A percentile compares a stretch with the other conserved stretches of the same genome.
Evolutionary conservation across 805 yeast genomes (phyloP).

Genomic region (Candida dajiaensis): DNA sequence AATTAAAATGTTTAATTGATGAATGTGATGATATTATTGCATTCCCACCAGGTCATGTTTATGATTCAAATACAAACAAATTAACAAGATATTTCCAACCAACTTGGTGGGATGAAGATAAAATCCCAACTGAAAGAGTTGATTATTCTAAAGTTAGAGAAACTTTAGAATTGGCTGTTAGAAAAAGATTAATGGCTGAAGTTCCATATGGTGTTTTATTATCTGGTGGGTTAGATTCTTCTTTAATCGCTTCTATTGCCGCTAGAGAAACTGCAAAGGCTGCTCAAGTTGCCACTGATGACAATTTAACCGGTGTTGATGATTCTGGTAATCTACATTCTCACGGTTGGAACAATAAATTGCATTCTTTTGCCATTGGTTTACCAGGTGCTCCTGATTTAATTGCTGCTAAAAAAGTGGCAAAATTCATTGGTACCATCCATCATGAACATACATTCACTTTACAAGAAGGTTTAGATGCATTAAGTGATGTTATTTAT

Average conservation of each 20-base stretch:
- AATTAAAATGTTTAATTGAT: conserved; percentile 87
- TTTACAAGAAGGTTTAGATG: conserved; percentile 93
- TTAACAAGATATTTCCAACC: conserved; percentile 87
- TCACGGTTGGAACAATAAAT: conserved; percentile 68
- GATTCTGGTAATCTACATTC: conserved; percentile 77
- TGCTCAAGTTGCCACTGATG: conserved; percentile 35
- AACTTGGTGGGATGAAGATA: conserved; percentile 84
- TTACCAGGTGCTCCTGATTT: conserved; percentile 97
- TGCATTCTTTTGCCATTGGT: conserved; percentile 97
- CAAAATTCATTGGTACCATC: conserved; percentile 89
- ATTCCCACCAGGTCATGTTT: conserved; percentile 98
- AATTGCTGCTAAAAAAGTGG: conserved; percentile 93
- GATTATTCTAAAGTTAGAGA: conserved; percentile 71
- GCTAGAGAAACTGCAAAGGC: conserved; percentile 92
- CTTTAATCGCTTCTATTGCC: conserved; percentile 94
- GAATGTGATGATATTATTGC: conserved; percentile 91
- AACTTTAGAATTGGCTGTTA: conserved; percentile 85
- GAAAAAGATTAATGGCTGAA: conserved; percentile 99
- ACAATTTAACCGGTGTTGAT: conserved; percentile 87
- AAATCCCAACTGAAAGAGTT: conserved; percentile 69
- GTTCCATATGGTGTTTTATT: conserved; percentile 97
- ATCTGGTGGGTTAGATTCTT: conserved; percentile 97
- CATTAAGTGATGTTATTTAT: conserved; percentile 87
- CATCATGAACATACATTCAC: conserved; percentile 99
- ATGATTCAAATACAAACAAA: conserved; percentile 85